Base-by-base conservation (phyloP, 2,329 filamentous ascomycete species). In the Sporothrix luriei region DNA sequence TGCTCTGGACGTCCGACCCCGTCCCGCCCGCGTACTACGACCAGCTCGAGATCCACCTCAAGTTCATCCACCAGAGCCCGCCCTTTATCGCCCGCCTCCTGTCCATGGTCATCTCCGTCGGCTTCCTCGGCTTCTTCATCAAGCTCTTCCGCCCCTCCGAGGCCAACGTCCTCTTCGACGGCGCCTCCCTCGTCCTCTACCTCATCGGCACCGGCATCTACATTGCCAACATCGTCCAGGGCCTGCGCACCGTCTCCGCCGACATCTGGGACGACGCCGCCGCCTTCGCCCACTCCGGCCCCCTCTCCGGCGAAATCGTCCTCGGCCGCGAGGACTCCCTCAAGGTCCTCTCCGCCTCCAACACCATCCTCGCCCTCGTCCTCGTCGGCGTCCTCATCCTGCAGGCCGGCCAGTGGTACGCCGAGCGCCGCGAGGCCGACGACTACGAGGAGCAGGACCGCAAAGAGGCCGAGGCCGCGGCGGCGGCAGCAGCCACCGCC, bases 331-430 rank as follows among this genome's bases (percentile, higher is more conserved):
- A 97, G 81, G 95, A 99, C 79, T 94, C 89, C 76, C 82, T 99
- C 75, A 91, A 92, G 82, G 94, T 99, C 19, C 84, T 98, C 76
- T 89, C 93, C 43, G 95, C 95, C 9, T 97, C 93, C 79, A 97
- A 99, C 81, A 98, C 95, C 3, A 99, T 99, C 78, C 81, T 98
- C 70, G 95, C 94, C 48, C 85, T 99, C 57, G 93, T 99, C 40
- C 82, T 99, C 68, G 90, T 98, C 3, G 95, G 95, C 5, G 92
- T 99, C 11, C 79, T 99, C 73, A 92, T 97, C 46, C 82, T 99
- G 77, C 95, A 99, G 87, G 93, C 93, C 24, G 95, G 95, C 13
- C 93, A 98, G 85, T 98, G 94, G 95, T 99, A 99, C 82, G 95
- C 95, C 33, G 94, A 98, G 85, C 87, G 92, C 78, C 96, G 96